Evolutionary conservation across 495 filamentous ascomycete species (phyloP).

Genomic region (Clohesyomyces aquaticus): DNA sequence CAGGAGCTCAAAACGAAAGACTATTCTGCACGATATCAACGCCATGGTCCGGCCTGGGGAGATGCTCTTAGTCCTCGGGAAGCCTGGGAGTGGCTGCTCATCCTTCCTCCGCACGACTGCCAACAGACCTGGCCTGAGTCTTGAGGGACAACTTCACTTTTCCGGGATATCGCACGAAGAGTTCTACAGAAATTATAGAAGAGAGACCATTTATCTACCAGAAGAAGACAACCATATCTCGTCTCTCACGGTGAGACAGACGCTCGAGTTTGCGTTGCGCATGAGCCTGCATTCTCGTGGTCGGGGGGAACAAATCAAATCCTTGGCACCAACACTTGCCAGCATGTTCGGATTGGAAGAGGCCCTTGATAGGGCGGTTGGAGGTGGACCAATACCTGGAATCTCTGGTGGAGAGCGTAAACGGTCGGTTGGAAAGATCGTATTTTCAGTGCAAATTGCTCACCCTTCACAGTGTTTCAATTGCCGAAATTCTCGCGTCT

Average conservation of each 20-base stretch:
- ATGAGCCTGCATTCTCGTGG: conserved; percentile 37
- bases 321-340: conserved; percentile 4
- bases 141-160: conserved; percentile 17
- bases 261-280: conserved; percentile 40
- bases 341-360: conserved; percentile 10
- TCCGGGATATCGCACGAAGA: conserved; percentile 1
- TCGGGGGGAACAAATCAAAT: conserved; percentile 3
- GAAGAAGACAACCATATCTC: conserved; percentile 25
- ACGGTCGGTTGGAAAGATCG: not conserved
- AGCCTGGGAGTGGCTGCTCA: conserved; percentile 72
- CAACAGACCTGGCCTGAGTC: conserved; percentile 55
- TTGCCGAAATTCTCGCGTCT: conserved; percentile 15
- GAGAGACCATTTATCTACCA: conserved; percentile 6
- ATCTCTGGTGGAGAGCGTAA: conserved; percentile 43
- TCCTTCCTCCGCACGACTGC: conserved; percentile 71
- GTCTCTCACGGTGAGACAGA: conserved; percentile 23
- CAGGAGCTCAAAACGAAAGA: too few relatives aligned
- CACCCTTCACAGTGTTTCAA: not conserved
- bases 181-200: conserved; percentile 11
- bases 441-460: not conserved
- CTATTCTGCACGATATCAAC: conserved; percentile 66
- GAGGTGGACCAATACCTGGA: conserved; percentile 39
- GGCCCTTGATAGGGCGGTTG: conserved; percentile 42
- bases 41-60: conserved; percentile 55
- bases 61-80: conserved; percentile 69